Evolutionary conservation across 2,329 filamentous ascomycete genomes (phyloP), one percentile per base, ranked within the genome.

Genomic region (Aspergillus puulaauensis): DNA sequence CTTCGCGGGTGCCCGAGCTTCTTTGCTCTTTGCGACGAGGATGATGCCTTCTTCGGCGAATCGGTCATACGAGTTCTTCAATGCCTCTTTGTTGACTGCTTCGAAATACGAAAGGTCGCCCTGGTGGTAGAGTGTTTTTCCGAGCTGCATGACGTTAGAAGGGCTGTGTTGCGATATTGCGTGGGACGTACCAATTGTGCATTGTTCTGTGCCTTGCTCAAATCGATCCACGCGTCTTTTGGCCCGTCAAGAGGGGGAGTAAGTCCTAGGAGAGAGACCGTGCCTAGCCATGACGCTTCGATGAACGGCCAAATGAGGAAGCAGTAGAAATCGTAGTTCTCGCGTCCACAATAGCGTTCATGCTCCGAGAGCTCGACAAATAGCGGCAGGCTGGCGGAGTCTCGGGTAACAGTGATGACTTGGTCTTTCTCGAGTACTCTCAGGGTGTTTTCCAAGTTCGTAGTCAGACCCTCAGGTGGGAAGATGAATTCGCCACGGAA

Each of bases 231-330:
- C 6, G 84, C 80, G 48, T 89, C 86, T n/a, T 81, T 80, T n/a
- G 80, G 78, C 59, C 68, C 69, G 57, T 82, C 77, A 0, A 75
- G 69, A 3, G 91, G 91, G 2, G 93, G 92, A 0, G 90, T 89
- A 14, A 98, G 82, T 45, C 93, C 93, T 79, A 96, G 88, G 0
- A 98, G 80, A 0, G 90, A 91, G 0, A 98, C 89, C 0, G 92
- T 90, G 11, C 91, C 93, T 1, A 99, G 83, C 95, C 95, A 99
- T 52, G 85, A 89, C 0, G 93, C 90, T 75, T 99, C 95, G 64
- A 98, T 93, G 66, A 99, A 99, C 0, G 95, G 95, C 95, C 95
- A 99, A 62, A 99, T 91, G 19, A 99, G 78, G 81, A 98, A 99
- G 77, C 93, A 98, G 77, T 98, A 98, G 75, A 99, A 99, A 71